Base-by-base conservation (phyloP, 2,329 filamentous ascomycete genomes). In the Herpomyces periplanetae region DNA sequence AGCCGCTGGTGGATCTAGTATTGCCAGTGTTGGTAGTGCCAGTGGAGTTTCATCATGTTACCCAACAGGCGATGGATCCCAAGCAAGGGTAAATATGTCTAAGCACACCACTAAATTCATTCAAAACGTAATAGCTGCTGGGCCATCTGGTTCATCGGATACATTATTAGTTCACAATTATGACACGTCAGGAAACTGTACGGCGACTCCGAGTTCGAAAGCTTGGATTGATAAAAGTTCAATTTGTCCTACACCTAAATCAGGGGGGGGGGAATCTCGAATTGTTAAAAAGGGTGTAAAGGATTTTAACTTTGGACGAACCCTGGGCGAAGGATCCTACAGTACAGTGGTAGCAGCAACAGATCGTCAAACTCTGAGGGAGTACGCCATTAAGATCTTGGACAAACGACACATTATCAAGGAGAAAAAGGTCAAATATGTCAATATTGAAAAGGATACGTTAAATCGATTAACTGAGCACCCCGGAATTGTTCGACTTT, bases 331-430 rank as follows among this genome's bases (percentile, higher is more conserved):
- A 39, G 80, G 80, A 11, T 96, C 80, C 4, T 96, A 96, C 49
- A 91, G 75, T 33, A 88, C 73, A 5, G 80, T 96, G 14, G 57
- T 80, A 26, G 56, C 80, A 20, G 80, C 73, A 14, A 87, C 71
- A 3, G 80, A 96, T 38, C 59, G 75, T 24, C 69, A 87, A 37
- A 87, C 69, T 1, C 44, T 84, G 22, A 85, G 85, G 31, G 75
- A 96, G 37, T 91, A 91, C 34, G 80, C 80, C 11, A 73, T 96
- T 41, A 96, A 96, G 38, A 75, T 96, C 8, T 52, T 96, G 17
- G 80, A 96, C 41, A 96, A 96, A 42, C 57, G 71, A 31, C 80
- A 96, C 38, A 96, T 96, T 33, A 96, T 96, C 47, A 96, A 91
- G 40, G 80, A 96, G 42, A 91, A 87, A 41, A 96, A 96, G 49